Evolutionary conservation across 2,329 filamentous ascomycete species (phyloP).

Genomic region (Fusarium sp.): DNA sequence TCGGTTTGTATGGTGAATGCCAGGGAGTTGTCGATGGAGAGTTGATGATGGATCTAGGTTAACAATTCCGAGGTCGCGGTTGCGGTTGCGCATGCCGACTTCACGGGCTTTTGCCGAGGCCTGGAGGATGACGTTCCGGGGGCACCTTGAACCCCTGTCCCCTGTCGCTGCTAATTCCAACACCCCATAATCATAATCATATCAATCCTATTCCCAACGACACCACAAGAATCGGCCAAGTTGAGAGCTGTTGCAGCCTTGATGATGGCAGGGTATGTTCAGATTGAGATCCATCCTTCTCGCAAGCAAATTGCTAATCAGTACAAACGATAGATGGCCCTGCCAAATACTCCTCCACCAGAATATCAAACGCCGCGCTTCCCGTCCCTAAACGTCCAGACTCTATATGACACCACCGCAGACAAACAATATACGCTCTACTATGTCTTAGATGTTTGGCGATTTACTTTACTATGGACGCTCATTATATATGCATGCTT

Average conservation of each 20-base stretch:
- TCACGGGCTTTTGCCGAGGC: constrained; percentile 44
- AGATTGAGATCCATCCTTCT: not conserved
- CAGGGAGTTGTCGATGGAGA: not conserved
- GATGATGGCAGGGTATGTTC: constrained; percentile 39
- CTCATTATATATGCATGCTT: constrained; percentile 79
- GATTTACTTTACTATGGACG: constrained; percentile 89
- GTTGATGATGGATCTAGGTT: constrained; percentile 7
- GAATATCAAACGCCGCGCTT: constrained; percentile 76
- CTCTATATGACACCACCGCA: constrained; percentile 54
- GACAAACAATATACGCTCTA: constrained; percentile 70
- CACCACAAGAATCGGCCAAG: constrained; percentile 1
- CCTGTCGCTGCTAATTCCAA: constrained; percentile 32
- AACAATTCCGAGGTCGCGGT: constrained; percentile 25
- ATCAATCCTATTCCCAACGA: constrained; percentile 4
- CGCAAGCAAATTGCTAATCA: constrained; percentile 3
- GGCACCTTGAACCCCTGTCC: constrained; percentile 12
- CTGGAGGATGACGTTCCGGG: constrained; percentile 38
- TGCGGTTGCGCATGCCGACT: constrained; percentile 23
- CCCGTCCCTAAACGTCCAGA: constrained; percentile 82
- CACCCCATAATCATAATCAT: constrained; percentile 23
- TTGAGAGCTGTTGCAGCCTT: constrained; percentile 5
- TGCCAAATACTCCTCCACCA: constrained; percentile 49
- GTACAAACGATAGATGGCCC: constrained; percentile 34
- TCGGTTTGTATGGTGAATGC: not conserved
- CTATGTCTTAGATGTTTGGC: constrained; percentile 80